A percentile compares a stretch with the other conserved stretches of the same genome.
Evolutionary conservation across 257 asterid species (phyloP).

Genomic region (Solanum sejunctum): DNA sequence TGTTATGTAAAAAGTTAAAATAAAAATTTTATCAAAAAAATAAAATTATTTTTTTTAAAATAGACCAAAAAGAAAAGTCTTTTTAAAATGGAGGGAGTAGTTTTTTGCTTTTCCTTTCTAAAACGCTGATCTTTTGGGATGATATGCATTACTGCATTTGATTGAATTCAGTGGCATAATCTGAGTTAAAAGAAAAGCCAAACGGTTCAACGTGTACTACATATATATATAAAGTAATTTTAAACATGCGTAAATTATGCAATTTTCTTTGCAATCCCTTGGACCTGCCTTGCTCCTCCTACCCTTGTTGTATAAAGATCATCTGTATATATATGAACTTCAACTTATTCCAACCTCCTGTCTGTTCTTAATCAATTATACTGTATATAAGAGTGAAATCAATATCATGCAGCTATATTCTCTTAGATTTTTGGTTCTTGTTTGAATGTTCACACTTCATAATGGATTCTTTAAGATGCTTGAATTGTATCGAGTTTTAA

Average conservation of each 20-base stretch:
- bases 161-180: not conserved
- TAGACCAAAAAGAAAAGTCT: too few species aligned
- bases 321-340: not conserved
- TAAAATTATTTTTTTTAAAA: too few species aligned
- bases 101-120: not conserved
- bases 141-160: not conserved
- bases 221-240: not conserved
- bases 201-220: not conserved
- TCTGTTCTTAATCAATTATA: not conserved
- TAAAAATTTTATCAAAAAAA: too few species aligned
- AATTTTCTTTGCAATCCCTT: not conserved
- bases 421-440: not conserved
- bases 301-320: not conserved
- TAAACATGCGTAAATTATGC: not conserved
- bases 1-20: too few species aligned
- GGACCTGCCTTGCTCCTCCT: not conserved
- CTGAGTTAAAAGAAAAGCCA: not conserved
- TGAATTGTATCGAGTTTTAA: not conserved
- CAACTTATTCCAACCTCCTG: not conserved
- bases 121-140: not conserved
- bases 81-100: not conserved
- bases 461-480: not conserved
- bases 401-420: not conserved
- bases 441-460: not conserved
- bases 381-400: not conserved